A percentile compares a stretch with the other conserved stretches of the same genome.
Evolutionary conservation across 768 basidiomycete species (phyloP).

Genomic region (Amanita rubescens): DNA sequence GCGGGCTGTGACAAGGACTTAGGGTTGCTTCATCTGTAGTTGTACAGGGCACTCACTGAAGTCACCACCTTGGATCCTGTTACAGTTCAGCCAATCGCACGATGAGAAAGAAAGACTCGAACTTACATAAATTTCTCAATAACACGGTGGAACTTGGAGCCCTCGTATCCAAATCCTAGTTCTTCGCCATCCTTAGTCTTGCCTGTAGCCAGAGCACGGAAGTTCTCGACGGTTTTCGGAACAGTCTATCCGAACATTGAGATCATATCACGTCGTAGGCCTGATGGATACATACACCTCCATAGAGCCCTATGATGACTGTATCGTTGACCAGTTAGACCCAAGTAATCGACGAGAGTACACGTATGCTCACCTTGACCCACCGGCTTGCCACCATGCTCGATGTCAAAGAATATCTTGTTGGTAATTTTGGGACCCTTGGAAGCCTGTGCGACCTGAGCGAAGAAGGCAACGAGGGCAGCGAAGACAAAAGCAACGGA

Average conservation of each 20-base stretch:
- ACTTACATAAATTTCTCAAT: constrained; percentile 88
- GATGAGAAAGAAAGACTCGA: not conserved
- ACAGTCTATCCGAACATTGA: constrained; percentile 52
- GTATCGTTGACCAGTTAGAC: constrained; percentile 4
- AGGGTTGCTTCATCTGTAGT: not conserved
- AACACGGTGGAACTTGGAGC: constrained; percentile 93
- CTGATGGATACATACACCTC: constrained; percentile 48
- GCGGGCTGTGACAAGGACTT: constrained; percentile 39
- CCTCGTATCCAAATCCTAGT: constrained; percentile 88
- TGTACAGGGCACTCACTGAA: constrained; percentile 59
- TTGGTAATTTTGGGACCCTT: constrained; percentile 88
- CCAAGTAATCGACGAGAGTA: not conserved
- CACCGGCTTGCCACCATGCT: constrained; percentile 81
- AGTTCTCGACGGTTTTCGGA: constrained; percentile 96
- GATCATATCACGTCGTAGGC: not conserved
- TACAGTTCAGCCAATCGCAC: not conserved
- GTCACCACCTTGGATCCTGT: constrained; percentile 96
- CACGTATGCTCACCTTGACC: constrained; percentile 57
- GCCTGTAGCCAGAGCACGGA: constrained; percentile 87
- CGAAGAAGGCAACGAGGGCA: constrained; percentile 63
- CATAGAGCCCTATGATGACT: constrained; percentile 89
- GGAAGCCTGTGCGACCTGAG: constrained; percentile 66
- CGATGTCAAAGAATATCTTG: constrained; percentile 93
- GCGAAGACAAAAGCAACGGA: constrained; percentile 56
- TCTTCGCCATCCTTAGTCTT: constrained; percentile 69